Percentiles rank a stretch among this genome's conserved stretches.
These are phyloP conservation scores for Aquilaria sinensis DNA, from an alignment of 345 rosid genomes.

Conservation along the genomic window DNA sequence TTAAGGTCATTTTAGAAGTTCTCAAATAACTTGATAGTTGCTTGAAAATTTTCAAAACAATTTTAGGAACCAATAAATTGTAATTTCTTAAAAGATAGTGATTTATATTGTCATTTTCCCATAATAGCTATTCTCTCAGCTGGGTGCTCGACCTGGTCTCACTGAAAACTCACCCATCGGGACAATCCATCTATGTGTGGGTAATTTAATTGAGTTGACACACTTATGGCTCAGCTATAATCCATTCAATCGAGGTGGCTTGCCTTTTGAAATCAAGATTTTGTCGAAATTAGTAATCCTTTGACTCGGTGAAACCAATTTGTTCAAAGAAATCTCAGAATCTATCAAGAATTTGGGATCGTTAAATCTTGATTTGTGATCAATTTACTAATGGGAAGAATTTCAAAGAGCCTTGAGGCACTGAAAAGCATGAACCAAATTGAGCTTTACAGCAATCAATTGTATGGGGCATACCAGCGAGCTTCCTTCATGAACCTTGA, in stretches of 20 bases:
- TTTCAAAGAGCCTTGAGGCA: slow-evolving; percentile 37
- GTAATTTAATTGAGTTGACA: slow-evolving; percentile 44
- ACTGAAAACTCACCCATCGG: slow-evolving; percentile 34
- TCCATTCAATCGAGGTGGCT: slow-evolving; percentile 28
- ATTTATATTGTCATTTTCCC: no score
- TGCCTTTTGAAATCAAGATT: slow-evolving; percentile 45
- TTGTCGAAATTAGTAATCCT: slow-evolving; percentile 42
- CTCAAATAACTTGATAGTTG: no score
- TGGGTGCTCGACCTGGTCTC: background rate
- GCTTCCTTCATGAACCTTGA: no score
- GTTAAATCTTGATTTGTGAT: slow-evolving; percentile 37
- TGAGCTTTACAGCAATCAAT: slow-evolving; percentile 36
- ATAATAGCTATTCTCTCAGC: no score
- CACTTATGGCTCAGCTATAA: slow-evolving; percentile 34
- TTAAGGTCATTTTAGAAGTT: no score
- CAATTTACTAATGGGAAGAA: slow-evolving; percentile 46
- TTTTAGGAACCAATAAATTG: no score
- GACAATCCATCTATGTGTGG: slow-evolving; percentile 38
- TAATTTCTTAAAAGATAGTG: no score
- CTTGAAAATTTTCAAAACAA: no score
- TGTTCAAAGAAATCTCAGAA: slow-evolving; percentile 49
- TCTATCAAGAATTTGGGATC: slow-evolving; percentile 38
- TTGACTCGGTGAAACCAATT: slow-evolving; percentile 18
- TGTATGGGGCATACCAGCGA: slow-evolving; percentile 29
- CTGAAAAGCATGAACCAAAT: slow-evolving; percentile 32